Evolutionary conservation across 345 rosid species (phyloP).

Genomic region (Durio zibethinus): DNA sequence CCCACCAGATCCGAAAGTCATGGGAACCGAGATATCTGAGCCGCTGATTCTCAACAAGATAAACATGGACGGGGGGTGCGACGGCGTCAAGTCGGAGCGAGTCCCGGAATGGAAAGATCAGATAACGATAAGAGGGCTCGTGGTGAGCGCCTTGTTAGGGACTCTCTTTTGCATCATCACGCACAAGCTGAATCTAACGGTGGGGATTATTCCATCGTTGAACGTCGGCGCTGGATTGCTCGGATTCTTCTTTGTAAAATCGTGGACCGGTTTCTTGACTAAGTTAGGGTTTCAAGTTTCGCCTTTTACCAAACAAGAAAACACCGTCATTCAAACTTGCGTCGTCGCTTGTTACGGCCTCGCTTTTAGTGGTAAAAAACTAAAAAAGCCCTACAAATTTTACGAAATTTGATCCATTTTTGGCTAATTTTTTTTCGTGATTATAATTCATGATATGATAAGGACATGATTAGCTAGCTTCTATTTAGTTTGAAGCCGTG

Average conservation of each 20-base stretch:
- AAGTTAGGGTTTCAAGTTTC: constrained; percentile 52
- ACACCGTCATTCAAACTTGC: constrained; percentile 89
- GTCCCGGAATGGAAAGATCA: constrained; percentile 91
- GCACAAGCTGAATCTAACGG: constrained; percentile 84
- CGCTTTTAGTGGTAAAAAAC: constrained; percentile 61
- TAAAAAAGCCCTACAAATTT: background rate
- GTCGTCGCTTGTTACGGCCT: constrained; percentile 98
- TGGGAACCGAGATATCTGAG: constrained; percentile 67
- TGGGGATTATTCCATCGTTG: constrained; percentile 83
- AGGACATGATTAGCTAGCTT: background rate
- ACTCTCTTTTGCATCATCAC: constrained; percentile 81
- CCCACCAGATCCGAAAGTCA: constrained; percentile 8
- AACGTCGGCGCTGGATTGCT: constrained; percentile 94
- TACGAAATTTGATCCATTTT: background rate
- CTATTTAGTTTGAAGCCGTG: background rate
- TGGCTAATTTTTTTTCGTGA: background rate
- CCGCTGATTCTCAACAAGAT: constrained; percentile 38
- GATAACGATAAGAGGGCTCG: constrained; percentile 75
- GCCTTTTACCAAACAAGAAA: constrained; percentile 89
- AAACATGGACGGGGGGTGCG: background rate
- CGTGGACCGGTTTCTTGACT: constrained; percentile 73
- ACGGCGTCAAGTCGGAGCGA: constrained; percentile 25
- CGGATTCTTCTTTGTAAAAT: constrained; percentile 87
- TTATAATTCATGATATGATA: background rate
- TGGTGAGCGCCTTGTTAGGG: constrained; percentile 67